Conservation (phyloP, 306 rosid genomes). For the Malus orientalis region DNA sequence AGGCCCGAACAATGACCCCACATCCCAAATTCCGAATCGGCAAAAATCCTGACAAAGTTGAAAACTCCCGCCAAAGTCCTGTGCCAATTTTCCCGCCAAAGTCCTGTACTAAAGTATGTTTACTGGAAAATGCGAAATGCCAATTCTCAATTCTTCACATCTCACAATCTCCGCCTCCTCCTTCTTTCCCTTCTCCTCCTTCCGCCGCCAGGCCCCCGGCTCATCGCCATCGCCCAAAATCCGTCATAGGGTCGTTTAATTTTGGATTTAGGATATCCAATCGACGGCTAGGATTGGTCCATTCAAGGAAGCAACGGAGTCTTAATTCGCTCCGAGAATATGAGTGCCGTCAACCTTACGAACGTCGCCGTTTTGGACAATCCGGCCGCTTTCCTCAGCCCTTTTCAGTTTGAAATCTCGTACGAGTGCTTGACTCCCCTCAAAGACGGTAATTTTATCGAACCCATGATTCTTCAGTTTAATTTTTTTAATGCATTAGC, state of each 20-base stretch:
- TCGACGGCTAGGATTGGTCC: background rate
- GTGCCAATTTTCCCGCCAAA: background rate
- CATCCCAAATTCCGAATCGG: background rate
- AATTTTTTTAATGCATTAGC: background rate
- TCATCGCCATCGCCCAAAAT: background rate
- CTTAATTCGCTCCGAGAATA: constrained; percentile 1
- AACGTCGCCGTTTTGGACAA: constrained; percentile 82
- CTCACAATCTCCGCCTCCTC: background rate
- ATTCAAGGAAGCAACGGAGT: background rate
- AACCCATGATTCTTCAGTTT: background rate
- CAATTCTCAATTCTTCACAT: background rate
- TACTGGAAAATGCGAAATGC: background rate
- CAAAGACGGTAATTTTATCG: constrained; percentile 24
- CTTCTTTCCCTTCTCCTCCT: background rate
- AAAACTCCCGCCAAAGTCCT: background rate
- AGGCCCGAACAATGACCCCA: background rate
- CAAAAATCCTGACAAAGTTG: background rate
- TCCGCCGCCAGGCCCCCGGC: background rate
- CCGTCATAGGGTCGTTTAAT: background rate
- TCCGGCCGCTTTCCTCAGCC: constrained; percentile 59
- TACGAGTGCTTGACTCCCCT: constrained; percentile 42
- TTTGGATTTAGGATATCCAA: background rate
- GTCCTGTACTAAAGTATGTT: background rate
- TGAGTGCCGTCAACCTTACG: constrained; percentile 88
- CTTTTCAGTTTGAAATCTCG: constrained; percentile 38